Evolutionary conservation across 176 grass and related monocot genomes (phyloP).

Genomic region (Oryza longistaminata): DNA sequence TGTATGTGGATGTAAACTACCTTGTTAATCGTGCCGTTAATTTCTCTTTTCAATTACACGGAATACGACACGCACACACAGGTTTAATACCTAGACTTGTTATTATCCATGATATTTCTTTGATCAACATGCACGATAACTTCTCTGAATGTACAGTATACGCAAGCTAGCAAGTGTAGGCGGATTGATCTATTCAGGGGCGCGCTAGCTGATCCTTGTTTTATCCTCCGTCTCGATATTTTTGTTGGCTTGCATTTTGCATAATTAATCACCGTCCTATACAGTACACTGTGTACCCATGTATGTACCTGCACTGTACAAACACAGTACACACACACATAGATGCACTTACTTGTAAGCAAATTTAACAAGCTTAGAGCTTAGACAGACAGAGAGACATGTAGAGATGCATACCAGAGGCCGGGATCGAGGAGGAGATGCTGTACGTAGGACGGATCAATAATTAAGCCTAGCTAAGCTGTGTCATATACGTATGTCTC

Average conservation of each 20-base stretch:
- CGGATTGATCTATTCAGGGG: neutral
- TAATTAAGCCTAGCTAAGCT: neutral
- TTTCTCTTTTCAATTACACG: no score
- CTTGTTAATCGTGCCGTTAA: no score
- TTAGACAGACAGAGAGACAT: neutral
- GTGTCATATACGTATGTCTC: no score
- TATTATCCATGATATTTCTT: neutral
- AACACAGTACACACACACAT: neutral
- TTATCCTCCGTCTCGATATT: slow-evolving; percentile 1
- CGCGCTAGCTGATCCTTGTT: neutral
- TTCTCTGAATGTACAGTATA: neutral
- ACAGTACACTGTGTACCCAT: neutral
- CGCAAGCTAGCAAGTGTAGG: neutral
- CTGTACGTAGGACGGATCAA: neutral
- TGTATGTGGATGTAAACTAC: no score
- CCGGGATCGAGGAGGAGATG: neutral
- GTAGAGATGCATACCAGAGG: neutral
- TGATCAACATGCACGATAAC: neutral
- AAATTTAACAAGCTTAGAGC: neutral
- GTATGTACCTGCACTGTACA: neutral
- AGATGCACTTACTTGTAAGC: slow-evolving; percentile 33
- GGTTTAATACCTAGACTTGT: neutral
- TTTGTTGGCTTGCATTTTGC: neutral
- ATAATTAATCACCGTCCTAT: slow-evolving; percentile 1
- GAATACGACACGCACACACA: no score